These are phyloP conservation scores for Mentha longifolia DNA, from an alignment of 257 asterid species.

Conservation along the genomic window DNA sequence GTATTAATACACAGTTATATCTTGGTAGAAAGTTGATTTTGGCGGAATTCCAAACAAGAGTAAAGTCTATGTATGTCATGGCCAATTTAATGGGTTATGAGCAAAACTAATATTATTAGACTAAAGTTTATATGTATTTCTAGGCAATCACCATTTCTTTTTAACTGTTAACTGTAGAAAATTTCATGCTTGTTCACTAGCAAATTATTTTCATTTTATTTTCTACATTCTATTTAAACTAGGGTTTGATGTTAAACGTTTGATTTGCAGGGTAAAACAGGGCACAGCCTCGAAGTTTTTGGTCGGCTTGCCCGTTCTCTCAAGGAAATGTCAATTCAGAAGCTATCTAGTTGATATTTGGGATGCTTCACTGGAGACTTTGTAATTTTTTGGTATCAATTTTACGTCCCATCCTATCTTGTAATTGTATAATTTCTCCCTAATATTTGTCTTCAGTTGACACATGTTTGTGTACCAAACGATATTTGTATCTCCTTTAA, in stretches of 20 bases:
- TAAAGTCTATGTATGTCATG: too few relatives aligned
- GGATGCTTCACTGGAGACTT: background rate
- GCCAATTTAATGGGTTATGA: background rate
- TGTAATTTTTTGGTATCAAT: background rate
- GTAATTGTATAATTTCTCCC: too few relatives aligned
- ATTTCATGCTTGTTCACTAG: background rate
- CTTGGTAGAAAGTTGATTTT: background rate
- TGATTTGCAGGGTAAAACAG: slow-evolving; percentile 72
- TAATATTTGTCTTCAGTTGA: too few relatives aligned
- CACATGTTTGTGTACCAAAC: too few relatives aligned
- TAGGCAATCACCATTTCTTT: background rate
- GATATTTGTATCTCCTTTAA: too few relatives aligned
- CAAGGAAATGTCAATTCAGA: slow-evolving; percentile 72
- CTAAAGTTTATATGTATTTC: background rate
- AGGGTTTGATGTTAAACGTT: background rate
- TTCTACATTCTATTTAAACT: background rate
- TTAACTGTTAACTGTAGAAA: background rate
- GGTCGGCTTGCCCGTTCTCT: slow-evolving; percentile 67
- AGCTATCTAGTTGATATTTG: slow-evolving; percentile 42
- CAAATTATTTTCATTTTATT: background rate
- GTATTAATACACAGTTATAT: background rate
- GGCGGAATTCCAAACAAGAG: too few relatives aligned
- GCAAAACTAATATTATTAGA: background rate
- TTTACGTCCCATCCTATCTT: background rate
- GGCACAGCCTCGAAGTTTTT: slow-evolving; percentile 74